Conservation (phyloP, 768 basidiomycete genomes). For the Mycena crocata region DNA sequence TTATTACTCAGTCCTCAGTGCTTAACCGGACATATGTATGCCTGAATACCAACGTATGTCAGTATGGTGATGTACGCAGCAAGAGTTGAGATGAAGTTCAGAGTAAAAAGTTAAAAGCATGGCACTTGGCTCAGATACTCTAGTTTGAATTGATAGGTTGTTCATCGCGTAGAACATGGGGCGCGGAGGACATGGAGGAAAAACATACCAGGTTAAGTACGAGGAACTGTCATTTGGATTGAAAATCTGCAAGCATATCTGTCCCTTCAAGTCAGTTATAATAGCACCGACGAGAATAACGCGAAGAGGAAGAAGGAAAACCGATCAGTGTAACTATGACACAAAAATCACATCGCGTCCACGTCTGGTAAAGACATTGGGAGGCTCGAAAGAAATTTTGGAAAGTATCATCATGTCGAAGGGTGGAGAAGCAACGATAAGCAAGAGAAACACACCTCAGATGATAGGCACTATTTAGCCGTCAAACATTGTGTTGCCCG, state of each 20-base stretch:
- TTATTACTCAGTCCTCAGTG: background rate
- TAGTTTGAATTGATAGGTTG: conserved; percentile 80
- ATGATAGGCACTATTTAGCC: too few species aligned
- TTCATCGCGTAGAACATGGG: conserved; percentile 61
- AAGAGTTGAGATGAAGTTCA: conserved; percentile 52
- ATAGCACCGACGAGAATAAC: conserved; percentile 13
- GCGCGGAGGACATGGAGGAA: conserved; percentile 12
- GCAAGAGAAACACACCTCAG: conserved; percentile 16
- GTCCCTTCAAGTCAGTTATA: conserved; percentile 20
- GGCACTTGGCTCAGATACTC: conserved; percentile 85
- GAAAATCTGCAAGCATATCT: too few species aligned
- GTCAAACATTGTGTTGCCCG: too few species aligned
- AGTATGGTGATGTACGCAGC: conserved; percentile 9
- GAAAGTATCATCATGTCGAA: conserved; percentile 66
- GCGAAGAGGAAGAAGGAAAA: conserved; percentile 36
- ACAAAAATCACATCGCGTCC: conserved; percentile 66
- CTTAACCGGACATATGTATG: background rate
- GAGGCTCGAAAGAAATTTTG: conserved; percentile 34
- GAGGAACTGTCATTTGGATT: too few species aligned
- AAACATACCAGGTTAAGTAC: conserved; percentile 11
- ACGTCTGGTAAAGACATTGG: conserved; percentile 55
- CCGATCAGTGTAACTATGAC: conserved; percentile 96
- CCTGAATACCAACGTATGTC: conserved; percentile 8
- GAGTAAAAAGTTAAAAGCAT: conserved; percentile 81
- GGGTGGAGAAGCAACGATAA: background rate